Percentiles rank a stretch among this genome's conserved stretches.
Conservation (phyloP, 371 early-diverging fungal species). For the Umbelopsis sp. region DNA sequence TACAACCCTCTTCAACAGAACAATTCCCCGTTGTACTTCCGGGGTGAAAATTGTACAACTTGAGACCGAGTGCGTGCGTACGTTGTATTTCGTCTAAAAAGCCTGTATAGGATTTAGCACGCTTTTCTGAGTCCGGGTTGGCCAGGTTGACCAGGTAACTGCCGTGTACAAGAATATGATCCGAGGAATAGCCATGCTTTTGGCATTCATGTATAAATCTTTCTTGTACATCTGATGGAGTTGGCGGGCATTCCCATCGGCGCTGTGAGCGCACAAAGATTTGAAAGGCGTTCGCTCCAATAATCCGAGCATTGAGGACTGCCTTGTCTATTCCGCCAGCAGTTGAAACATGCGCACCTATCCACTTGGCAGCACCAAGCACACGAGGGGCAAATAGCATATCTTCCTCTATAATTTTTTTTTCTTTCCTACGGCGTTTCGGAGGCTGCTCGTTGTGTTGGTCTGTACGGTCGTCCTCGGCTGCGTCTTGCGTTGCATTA, state of each 20-base stretch:
- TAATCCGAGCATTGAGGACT: not conserved
- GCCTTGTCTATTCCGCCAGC: constrained; percentile 9
- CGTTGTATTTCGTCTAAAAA: constrained; percentile 66
- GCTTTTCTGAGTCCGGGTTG: constrained; percentile 52
- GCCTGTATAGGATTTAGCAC: constrained; percentile 41
- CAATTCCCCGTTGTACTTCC: constrained; percentile 55
- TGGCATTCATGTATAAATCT: constrained; percentile 30
- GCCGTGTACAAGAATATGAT: constrained; percentile 62
- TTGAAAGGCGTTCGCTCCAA: constrained; percentile 30
- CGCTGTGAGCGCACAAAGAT: constrained; percentile 38
- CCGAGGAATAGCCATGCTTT: constrained; percentile 25
- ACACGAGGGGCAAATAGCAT: not conserved
- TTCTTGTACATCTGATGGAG: constrained; percentile 16
- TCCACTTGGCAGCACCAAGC: not conserved
- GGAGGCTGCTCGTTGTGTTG: not conserved
- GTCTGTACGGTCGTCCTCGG: not conserved
- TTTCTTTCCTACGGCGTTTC: not conserved
- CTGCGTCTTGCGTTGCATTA: not conserved
- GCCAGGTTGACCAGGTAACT: constrained; percentile 72
- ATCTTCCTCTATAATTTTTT: not conserved
- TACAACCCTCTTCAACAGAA: constrained; percentile 40
- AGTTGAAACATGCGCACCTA: constrained; percentile 17
- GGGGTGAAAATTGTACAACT: constrained; percentile 70
- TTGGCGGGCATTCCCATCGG: constrained; percentile 27
- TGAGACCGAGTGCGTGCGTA: constrained; percentile 59